phyloP scores from a whole-genome alignment of 176 grass and related monocot species.

The barley (Hordeum vulgare) region MorexV3_pseudomolecules_assembly NC_058519.1:491961009-491961508 shows the following conservation, averaged over 20 bases:
- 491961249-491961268: not conserved
- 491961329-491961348: not conserved
- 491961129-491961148: not conserved
- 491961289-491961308: not conserved
- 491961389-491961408: not conserved
- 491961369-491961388: not conserved
- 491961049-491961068: constrained; percentile 44
- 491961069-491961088: constrained; percentile 32
- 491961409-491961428: constrained; percentile 4
- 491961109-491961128: not conserved
- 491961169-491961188: not conserved
- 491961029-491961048: constrained; percentile 32
- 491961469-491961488: constrained; percentile 6
- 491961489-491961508: not conserved
- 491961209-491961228: not conserved
- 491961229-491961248: not conserved
- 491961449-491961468: not conserved
- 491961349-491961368: not conserved
- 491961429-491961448: constrained; percentile 29
- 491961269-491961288: not conserved
- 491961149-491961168: not conserved
- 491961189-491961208: not conserved
- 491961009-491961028: constrained; percentile 42
- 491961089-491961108: constrained; percentile 26
- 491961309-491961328: not conserved